phyloP scores from a whole-genome alignment of 2,329 filamentous ascomycete species.

The Lachnellula occidentalis region DNA sequence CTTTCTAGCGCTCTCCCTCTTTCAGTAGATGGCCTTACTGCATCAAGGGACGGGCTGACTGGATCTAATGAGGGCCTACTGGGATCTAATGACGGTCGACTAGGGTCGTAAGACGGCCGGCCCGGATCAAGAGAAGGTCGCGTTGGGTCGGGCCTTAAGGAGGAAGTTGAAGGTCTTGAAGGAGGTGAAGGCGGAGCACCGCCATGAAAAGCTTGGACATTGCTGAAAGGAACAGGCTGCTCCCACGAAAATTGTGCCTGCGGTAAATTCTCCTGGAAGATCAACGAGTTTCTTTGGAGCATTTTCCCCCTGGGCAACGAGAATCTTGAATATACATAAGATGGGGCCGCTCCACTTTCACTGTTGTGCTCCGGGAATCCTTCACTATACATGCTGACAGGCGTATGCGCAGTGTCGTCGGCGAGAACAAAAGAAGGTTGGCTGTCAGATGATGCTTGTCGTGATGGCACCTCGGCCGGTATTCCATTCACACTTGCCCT shows the following conservation, averaged over 20 bases:
- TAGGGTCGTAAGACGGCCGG: conserved; percentile 42
- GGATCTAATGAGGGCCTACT: conserved; percentile 44
- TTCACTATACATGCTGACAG: conserved; percentile 68
- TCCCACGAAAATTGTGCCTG: conserved; percentile 59
- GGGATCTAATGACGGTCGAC: conserved; percentile 37
- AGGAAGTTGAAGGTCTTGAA: conserved; percentile 54
- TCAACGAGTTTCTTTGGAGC: conserved; percentile 61
- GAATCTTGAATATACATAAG: conserved; percentile 85
- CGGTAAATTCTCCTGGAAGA: conserved; percentile 49
- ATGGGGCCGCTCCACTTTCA: conserved; percentile 52
- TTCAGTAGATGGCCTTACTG: conserved; percentile 44
- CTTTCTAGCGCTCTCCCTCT: conserved; percentile 44
- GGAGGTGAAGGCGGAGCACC: conserved; percentile 57
- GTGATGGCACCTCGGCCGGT: conserved; percentile 43
- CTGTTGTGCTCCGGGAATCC: conserved; percentile 51
- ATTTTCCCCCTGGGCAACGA: conserved; percentile 75
- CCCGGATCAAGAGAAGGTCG: conserved; percentile 45
- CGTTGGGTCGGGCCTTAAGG: conserved; percentile 20
- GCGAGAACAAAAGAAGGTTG: conserved; percentile 56
- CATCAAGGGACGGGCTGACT: conserved; percentile 44
- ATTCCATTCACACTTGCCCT: conserved; percentile 53
- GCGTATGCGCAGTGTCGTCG: conserved; percentile 63
- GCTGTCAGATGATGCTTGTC: conserved; percentile 62
- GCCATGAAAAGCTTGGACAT: conserved; percentile 38
- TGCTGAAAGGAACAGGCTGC: conserved; percentile 41